Evolutionary conservation across 345 rosid species (phyloP), one percentile per base, ranked within the genome.

Genomic region (Tarenaya hassleriana): DNA sequence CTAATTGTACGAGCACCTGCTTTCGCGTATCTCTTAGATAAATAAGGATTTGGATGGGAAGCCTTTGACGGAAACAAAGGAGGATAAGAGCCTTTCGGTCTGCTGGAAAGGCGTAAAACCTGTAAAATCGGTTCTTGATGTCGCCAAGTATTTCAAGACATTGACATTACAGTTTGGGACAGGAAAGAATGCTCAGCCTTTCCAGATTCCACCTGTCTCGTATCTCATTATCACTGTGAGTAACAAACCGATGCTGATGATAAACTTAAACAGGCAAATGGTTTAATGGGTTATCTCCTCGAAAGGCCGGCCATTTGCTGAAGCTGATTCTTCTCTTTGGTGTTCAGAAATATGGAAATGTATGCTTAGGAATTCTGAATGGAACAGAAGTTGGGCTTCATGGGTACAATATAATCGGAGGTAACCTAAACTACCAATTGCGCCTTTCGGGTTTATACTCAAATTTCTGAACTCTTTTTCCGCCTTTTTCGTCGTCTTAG

Each of bases 51-150:
- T 59, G 46, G 41, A 41, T 9, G 81, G 84, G 52, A 82, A 72
- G 76, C 68, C 77, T 9, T 53, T 91, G 38, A 71, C 31, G 57
- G 75, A 71, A 5, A 53, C 75, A 15, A 66, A 71, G 4, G 76
- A 81, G 34, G 98, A 87, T 49, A 59, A 42, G 46, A 69, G 86
- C 61, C 86, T 92, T 20, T 65, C 95, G 0, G 48, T 87, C 41
- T 92, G 98, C 76, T 92, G 96, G 98, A 87, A 83, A 78, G 92
- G 74, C 41, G 40, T 63, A 6, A 79, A 78, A 56, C 75, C 74
- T 19, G 50, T 77, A 58, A 77, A 81, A 64, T 61, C 81, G 18
- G 21, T 78, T 14, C 1, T 16, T 58, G 90, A 81, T 10, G 77
- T 75, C 40, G 75, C 68, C 67, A 53, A 56, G 43, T 62, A 82